A percentile compares a stretch with the other conserved stretches of the same genome.
These are phyloP conservation scores for Solanum sparsipilum DNA, from an alignment of 257 asterid genomes.

Conservation along the genomic window DNA sequence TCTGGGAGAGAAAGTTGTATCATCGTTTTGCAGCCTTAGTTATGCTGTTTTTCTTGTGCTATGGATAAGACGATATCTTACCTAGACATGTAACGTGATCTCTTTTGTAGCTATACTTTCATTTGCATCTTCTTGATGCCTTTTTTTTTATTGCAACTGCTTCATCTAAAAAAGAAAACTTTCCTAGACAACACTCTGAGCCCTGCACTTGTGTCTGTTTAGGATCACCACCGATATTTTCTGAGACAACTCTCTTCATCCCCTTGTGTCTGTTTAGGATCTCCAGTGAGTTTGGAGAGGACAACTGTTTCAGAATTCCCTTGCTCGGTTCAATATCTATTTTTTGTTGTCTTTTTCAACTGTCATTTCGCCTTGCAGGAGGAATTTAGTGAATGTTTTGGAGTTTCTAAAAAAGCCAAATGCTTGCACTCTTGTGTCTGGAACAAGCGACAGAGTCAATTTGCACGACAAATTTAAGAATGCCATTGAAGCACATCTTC, in stretches of 20 bases:
- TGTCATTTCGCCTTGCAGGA: constrained; percentile 36
- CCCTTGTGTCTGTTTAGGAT: background rate
- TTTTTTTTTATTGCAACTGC: background rate
- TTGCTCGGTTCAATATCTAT: background rate
- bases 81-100: background rate
- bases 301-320: background rate
- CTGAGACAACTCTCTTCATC: background rate
- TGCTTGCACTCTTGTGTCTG: constrained; percentile 81
- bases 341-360: background rate
- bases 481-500: constrained; percentile 50
- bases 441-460: constrained; percentile 78
- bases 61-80: background rate
- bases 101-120: background rate
- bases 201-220: background rate
- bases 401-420: constrained; percentile 84
- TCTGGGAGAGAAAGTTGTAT: background rate
- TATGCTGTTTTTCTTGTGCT: background rate
- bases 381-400: constrained; percentile 74
- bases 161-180: background rate
- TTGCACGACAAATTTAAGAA: constrained; percentile 67
- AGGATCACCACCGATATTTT: background rate
- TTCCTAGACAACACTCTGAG: background rate
- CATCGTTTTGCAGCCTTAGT: background rate
- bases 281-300: background rate
- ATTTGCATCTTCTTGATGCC: background rate